Conservation (phyloP, 805 yeast species). For the Cyberlindnera xishuangbannaensis region DNA sequence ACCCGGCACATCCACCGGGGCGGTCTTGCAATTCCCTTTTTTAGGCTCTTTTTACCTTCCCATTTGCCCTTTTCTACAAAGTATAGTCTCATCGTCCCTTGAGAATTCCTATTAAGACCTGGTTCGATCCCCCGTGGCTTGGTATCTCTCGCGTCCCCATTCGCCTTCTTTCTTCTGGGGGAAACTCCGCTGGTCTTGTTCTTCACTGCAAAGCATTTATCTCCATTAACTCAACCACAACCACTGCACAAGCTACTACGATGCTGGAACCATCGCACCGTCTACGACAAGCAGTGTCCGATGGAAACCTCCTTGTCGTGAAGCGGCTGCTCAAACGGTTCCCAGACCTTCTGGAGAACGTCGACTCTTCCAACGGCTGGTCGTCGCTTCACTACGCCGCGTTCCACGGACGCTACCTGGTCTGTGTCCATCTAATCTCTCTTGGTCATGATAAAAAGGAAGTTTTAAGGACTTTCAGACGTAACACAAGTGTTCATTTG, state of each 20-base stretch:
- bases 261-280: slow-evolving; percentile 62
- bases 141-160: no score
- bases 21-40: no score
- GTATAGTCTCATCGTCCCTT: no score
- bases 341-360: slow-evolving; percentile 64
- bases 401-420: slow-evolving; percentile 60
- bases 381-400: slow-evolving; percentile 78
- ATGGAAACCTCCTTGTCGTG: slow-evolving; percentile 59
- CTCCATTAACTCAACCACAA: neutral
- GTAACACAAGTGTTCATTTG: slow-evolving; percentile 64
- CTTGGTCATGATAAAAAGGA: slow-evolving; percentile 52
- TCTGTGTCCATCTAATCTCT: slow-evolving; percentile 54
- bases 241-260: neutral
- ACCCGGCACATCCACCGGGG: no score
- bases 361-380: slow-evolving; percentile 76
- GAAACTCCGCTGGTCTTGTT: no score
- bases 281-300: slow-evolving; percentile 60
- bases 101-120: no score
- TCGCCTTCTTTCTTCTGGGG: no score
- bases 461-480: slow-evolving; percentile 45
- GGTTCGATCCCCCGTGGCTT: no score
- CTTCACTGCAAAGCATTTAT: no score
- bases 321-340: slow-evolving; percentile 58
- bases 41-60: no score
- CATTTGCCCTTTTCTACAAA: no score